A percentile compares a stretch with the other conserved stretches of the same genome.
These are phyloP conservation scores for Daldinia decipiens DNA, from an alignment of 495 filamentous ascomycete species.

Conservation along the genomic window DNA sequence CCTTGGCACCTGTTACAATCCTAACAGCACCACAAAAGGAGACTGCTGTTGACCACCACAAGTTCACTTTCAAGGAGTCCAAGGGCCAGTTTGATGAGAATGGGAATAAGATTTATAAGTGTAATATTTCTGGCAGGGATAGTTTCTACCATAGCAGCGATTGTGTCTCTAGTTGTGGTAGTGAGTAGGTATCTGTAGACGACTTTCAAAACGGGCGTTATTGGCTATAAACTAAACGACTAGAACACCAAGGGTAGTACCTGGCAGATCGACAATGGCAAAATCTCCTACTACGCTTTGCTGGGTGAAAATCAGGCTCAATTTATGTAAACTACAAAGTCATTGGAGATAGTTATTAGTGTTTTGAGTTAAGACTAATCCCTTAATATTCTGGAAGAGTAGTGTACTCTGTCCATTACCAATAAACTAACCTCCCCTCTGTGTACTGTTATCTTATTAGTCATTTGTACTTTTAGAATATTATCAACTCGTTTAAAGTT, in stretches of 20 bases:
- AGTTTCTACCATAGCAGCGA: not conserved
- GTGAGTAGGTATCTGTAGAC: not conserved
- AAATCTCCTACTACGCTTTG: not conserved
- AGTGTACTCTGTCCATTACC: too few species aligned
- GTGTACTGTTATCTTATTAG: too few species aligned
- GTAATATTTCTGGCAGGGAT: not conserved
- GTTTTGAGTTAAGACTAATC: not conserved
- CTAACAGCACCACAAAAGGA: not conserved
- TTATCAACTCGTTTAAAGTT: too few species aligned
- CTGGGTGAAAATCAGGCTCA: not conserved
- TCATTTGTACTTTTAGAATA: too few species aligned
- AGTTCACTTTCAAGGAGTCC: not conserved
- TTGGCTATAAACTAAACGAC: not conserved
- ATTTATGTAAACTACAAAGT: not conserved
- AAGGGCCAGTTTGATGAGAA: not conserved
- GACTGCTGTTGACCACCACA: not conserved
- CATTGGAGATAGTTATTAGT: not conserved
- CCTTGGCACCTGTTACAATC: not conserved
- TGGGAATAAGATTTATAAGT: not conserved
- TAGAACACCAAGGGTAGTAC: not conserved
- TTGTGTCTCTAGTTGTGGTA: not conserved
- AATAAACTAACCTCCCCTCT: too few species aligned
- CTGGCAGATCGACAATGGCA: not conserved
- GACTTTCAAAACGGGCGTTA: not conserved
- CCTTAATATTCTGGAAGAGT: too few species aligned